These are phyloP conservation scores for Raphanus sativus DNA, from an alignment of 345 rosid species.

Conservation along the genomic window DNA sequence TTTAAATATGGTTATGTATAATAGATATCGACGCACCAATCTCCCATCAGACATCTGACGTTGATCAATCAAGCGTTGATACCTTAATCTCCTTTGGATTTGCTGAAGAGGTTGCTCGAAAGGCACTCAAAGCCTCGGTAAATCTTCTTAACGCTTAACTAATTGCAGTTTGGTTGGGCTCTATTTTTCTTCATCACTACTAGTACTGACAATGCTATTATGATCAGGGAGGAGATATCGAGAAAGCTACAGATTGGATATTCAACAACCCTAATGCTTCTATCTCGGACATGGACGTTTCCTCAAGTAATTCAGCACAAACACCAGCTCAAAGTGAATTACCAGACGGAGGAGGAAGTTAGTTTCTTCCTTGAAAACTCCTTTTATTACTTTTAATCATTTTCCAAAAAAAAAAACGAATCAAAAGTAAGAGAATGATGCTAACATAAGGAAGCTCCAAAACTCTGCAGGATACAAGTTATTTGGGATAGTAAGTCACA, in stretches of 20 bases:
- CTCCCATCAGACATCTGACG: slow-evolving; percentile 42
- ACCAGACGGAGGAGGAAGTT: slow-evolving; percentile 93
- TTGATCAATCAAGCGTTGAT: slow-evolving; percentile 72
- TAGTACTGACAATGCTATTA: not conserved
- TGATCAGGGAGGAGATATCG: slow-evolving; percentile 84
- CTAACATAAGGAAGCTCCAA: not conserved
- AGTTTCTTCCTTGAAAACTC: slow-evolving; percentile 39
- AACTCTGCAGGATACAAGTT: slow-evolving; percentile 76
- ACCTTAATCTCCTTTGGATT: slow-evolving; percentile 91
- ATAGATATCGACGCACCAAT: slow-evolving; percentile 79
- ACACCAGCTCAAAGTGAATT: slow-evolving; percentile 46
- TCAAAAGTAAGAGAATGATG: not conserved
- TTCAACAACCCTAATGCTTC: slow-evolving; percentile 84
- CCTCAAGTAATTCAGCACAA: slow-evolving; percentile 50
- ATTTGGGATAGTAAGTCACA: slow-evolving; percentile 90
- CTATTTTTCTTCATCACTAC: not conserved
- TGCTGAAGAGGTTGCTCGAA: slow-evolving; percentile 75
- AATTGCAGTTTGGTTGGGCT: not conserved
- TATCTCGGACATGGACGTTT: slow-evolving; percentile 69
- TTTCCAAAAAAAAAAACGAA: not conserved
- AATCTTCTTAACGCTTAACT: not conserved
- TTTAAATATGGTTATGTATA: slow-evolving; percentile 4
- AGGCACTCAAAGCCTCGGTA: slow-evolving; percentile 87
- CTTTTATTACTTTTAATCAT: not conserved
- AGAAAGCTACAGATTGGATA: slow-evolving; percentile 98